Evolutionary conservation across 1,284 basidiomycete species (phyloP).

Genomic region (Sanghuangporus sanghuang): DNA sequence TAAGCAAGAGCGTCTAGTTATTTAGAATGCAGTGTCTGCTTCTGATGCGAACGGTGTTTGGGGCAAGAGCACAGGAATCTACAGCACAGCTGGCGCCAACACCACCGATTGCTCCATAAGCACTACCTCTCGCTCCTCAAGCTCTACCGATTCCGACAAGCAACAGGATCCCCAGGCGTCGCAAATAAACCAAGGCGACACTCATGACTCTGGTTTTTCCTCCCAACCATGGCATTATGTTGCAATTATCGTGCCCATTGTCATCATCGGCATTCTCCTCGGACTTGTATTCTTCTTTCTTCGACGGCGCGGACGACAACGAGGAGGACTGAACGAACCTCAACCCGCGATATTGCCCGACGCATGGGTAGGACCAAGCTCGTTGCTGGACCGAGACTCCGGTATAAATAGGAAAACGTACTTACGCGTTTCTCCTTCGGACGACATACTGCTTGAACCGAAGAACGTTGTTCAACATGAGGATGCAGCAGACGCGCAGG

Average conservation of each 20-base stretch:
- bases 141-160: neutral
- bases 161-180: neutral
- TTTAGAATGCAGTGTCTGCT: neutral
- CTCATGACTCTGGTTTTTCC: neutral
- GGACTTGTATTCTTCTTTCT: constrained; percentile 3
- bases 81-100: neutral
- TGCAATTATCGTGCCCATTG: constrained; percentile 7
- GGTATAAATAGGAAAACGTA: neutral
- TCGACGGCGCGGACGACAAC: no score
- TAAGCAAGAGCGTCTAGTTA: neutral
- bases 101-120: neutral
- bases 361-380: constrained; percentile 6
- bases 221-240: neutral
- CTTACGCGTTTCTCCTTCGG: neutral
- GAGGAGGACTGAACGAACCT: no score
- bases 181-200: neutral
- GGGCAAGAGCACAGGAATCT: constrained; percentile 8
- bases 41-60: constrained; percentile 12
- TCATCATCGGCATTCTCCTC: neutral
- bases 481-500: constrained; percentile 29
- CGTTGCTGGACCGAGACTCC: neutral
- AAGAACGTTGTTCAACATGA: constrained; percentile 27
- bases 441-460: constrained; percentile 2
- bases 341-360: constrained; percentile 11
- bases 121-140: neutral